These are phyloP conservation scores for Talaromyces sp. DNA, from an alignment of 2,329 filamentous ascomycete species.

Conservation along the genomic window DNA sequence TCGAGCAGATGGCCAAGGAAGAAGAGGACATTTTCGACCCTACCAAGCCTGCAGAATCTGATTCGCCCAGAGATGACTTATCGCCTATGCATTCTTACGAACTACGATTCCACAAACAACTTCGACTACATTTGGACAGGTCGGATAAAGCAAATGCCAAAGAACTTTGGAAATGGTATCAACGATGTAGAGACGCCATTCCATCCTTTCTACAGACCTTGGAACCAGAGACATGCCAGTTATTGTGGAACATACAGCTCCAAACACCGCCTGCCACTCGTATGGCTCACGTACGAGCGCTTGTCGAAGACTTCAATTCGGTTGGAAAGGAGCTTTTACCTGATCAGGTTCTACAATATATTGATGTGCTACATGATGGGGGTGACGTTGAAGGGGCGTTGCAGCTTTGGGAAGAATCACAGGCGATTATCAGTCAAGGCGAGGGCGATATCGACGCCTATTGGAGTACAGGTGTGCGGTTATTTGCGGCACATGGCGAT, in stretches of 20 bases:
- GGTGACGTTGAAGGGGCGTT: conserved; percentile 62
- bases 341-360: conserved; percentile 63
- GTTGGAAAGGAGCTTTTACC: conserved; percentile 57
- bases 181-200: conserved; percentile 49
- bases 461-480: conserved; percentile 51
- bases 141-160: conserved; percentile 33
- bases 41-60: conserved; percentile 24
- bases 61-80: conserved; percentile 31
- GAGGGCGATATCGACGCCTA: conserved; percentile 41
- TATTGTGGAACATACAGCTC: conserved; percentile 62
- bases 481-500: conserved; percentile 51
- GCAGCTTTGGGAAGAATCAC: conserved; percentile 62
- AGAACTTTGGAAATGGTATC: conserved; percentile 52
- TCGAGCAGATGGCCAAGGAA: conserved; percentile 38
- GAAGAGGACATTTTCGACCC: conserved; percentile 38
- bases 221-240: conserved; percentile 61
- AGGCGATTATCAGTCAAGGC: conserved; percentile 52
- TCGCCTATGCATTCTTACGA: conserved; percentile 41
- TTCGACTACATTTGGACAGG: conserved; percentile 34
- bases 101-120: conserved; percentile 40
- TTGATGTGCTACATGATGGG: conserved; percentile 66
- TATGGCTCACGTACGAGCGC: conserved; percentile 60
- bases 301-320: conserved; percentile 66
- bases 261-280: conserved; percentile 49
- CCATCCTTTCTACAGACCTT: conserved; percentile 54